Evolutionary conservation across 2,329 filamentous ascomycete genomes (phyloP).

Genomic region (Sporothrix protearum): DNA sequence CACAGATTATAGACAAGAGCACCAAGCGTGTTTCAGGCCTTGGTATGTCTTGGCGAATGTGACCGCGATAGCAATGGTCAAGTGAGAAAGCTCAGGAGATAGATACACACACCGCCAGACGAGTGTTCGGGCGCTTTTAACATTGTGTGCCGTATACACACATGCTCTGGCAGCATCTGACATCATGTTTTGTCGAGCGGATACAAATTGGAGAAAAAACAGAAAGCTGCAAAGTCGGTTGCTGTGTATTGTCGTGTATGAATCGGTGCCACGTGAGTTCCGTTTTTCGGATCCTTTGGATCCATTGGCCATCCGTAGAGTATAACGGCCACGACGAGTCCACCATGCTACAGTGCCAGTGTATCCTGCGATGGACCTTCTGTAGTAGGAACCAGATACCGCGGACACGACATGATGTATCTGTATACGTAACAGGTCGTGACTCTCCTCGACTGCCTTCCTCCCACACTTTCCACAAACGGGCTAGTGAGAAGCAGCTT

Average conservation of each 20-base stretch:
- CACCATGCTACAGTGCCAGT: not conserved
- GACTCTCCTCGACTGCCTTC: not conserved
- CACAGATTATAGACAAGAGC: not conserved
- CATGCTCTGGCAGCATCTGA: not conserved
- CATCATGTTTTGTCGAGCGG: not conserved
- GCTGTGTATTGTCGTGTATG: not conserved
- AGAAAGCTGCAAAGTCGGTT: not conserved
- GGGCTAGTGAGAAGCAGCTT: not conserved
- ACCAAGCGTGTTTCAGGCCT: not conserved
- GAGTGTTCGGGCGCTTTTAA: not conserved
- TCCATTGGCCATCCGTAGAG: not conserved
- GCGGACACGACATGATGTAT: slow-evolving; percentile 23
- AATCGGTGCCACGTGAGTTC: not conserved
- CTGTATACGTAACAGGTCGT: not conserved
- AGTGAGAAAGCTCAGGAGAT: not conserved
- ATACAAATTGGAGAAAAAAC: not conserved
- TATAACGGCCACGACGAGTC: not conserved
- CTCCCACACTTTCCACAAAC: not conserved
- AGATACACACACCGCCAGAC: not conserved
- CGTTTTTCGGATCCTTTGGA: not conserved
- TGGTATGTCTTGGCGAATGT: not conserved
- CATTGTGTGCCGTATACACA: not conserved
- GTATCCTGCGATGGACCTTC: slow-evolving; percentile 10
- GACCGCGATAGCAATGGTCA: not conserved
- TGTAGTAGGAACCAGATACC: not conserved